Evolutionary conservation across 108 stramenopile genomes (phyloP).

Genomic region (Aurantiochytrium sp.): DNA sequence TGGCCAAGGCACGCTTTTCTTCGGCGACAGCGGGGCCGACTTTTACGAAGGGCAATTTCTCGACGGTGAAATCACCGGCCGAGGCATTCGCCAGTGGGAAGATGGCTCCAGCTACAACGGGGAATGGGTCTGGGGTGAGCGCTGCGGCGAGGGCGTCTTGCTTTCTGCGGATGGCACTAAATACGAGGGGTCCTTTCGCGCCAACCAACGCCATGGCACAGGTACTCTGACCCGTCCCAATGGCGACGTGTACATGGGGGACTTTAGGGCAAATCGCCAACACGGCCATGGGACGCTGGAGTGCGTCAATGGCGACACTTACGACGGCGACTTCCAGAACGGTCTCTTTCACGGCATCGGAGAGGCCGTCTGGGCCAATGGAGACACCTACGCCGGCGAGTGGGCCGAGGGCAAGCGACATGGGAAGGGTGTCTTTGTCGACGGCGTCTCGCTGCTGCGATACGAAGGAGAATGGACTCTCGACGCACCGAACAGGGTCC

Average conservation of each 20-base stretch:
- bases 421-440: background rate
- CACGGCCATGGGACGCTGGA: background rate
- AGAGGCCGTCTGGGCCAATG: background rate
- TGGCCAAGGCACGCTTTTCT: background rate
- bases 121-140: background rate
- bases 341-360: background rate
- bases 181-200: background rate
- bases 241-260: conserved; percentile 7
- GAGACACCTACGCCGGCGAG: background rate
- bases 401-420: background rate
- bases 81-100: background rate
- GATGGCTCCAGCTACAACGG: conserved; percentile 13
- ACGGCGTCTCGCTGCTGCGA: background rate
- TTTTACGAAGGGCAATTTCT: conserved; percentile 17
- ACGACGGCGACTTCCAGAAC: conserved; percentile 27
- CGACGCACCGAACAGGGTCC: background rate
- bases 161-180: background rate
- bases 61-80: background rate
- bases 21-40: background rate
- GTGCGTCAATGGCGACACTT: conserved; percentile 19
- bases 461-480: background rate
- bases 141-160: background rate
- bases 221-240: background rate
- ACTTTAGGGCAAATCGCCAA: background rate
- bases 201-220: background rate